Evolutionary conservation across 208 protist genomes (phyloP).

Genomic region (Leptomonas pyrrhocoris): DNA sequence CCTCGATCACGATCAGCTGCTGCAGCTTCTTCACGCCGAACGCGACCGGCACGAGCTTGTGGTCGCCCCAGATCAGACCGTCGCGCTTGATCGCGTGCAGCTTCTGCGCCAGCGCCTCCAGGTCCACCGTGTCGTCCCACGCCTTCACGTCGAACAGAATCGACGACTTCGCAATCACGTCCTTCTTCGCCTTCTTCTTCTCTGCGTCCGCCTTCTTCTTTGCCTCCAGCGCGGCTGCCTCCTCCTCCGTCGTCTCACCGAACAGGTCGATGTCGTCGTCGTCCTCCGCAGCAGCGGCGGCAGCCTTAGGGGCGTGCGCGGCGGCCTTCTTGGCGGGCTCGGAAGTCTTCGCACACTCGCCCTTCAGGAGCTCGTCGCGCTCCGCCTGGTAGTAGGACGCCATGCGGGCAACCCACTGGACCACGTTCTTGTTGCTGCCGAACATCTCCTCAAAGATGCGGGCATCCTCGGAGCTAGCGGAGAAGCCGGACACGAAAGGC

Average conservation of each 20-base stretch:
- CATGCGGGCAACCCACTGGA: constrained; percentile 91
- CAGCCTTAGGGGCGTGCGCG: constrained; percentile 19
- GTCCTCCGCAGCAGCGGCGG: constrained; percentile 47
- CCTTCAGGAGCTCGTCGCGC: constrained; percentile 66
- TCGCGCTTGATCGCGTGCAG: constrained; percentile 85
- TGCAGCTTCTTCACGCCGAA: constrained; percentile 97
- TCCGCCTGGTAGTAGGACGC: constrained; percentile 90
- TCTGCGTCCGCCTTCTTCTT: constrained; percentile 88
- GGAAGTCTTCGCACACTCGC: constrained; percentile 32
- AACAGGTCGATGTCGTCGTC: constrained; percentile 93
- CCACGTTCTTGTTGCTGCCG: constrained; percentile 68
- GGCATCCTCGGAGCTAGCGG: constrained; percentile 84
- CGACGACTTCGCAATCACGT: constrained; percentile 86
- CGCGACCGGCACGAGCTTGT: constrained; percentile 91
- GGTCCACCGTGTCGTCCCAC: constrained; percentile 92
- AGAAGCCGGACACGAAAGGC: constrained; percentile 85
- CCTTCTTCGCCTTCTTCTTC: constrained; percentile 85
- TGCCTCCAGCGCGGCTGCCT: constrained; percentile 83
- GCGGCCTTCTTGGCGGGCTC: constrained; percentile 36
- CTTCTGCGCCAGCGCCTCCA: constrained; percentile 86
- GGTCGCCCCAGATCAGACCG: constrained; percentile 92
- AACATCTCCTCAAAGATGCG: constrained; percentile 88
- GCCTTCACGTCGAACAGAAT: constrained; percentile 94
- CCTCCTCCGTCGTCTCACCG: constrained; percentile 86
- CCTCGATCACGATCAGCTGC: constrained; percentile 94